These are phyloP conservation scores for Mycosarcoma maydis DNA, from an alignment of 1,284 basidiomycete genomes.

Conservation along the genomic window DNA sequence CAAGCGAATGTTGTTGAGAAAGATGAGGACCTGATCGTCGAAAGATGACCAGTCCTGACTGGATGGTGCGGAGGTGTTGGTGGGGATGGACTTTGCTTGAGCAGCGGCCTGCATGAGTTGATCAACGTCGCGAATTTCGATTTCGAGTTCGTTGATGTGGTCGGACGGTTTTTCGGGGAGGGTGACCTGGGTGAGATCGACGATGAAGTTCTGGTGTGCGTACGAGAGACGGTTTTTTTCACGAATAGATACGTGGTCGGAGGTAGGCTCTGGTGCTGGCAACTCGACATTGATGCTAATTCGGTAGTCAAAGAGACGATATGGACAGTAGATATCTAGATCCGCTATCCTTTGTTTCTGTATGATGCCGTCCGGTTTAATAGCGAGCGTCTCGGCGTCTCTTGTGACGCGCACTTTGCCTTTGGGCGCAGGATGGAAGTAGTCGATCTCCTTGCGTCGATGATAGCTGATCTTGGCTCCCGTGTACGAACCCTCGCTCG, in stretches of 20 bases:
- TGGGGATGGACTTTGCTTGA: conserved; percentile 20
- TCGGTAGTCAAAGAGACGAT: conserved; percentile 85
- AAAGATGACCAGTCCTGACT: conserved; percentile 58
- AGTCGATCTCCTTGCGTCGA: conserved; percentile 83
- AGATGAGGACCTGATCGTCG: conserved; percentile 60
- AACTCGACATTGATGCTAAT: conserved; percentile 87
- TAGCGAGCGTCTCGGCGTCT: conserved; percentile 77
- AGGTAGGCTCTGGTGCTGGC: conserved; percentile 62
- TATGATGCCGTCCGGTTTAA: conserved; percentile 70
- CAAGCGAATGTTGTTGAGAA: conserved; percentile 64
- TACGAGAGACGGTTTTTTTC: conserved; percentile 92
- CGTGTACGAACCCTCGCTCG: conserved; percentile 66
- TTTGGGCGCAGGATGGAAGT: conserved; percentile 73
- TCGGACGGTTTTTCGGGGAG: conserved; percentile 55
- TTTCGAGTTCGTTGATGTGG: conserved; percentile 71
- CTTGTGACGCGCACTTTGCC: conserved; percentile 83
- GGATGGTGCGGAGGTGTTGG: conserved; percentile 8
- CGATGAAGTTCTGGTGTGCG: conserved; percentile 86
- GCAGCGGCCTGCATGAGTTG: conserved; percentile 69
- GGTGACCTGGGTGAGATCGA: conserved; percentile 91
- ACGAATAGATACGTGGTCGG: conserved; percentile 69
- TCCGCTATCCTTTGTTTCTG: conserved; percentile 85
- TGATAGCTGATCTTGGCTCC: conserved; percentile 77
- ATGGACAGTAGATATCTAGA: conserved; percentile 86
- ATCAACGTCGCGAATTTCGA: conserved; percentile 71